phyloP scores from a whole-genome alignment of 2,329 filamentous ascomycete species.

The Beauveria rudraprayagi region DNA sequence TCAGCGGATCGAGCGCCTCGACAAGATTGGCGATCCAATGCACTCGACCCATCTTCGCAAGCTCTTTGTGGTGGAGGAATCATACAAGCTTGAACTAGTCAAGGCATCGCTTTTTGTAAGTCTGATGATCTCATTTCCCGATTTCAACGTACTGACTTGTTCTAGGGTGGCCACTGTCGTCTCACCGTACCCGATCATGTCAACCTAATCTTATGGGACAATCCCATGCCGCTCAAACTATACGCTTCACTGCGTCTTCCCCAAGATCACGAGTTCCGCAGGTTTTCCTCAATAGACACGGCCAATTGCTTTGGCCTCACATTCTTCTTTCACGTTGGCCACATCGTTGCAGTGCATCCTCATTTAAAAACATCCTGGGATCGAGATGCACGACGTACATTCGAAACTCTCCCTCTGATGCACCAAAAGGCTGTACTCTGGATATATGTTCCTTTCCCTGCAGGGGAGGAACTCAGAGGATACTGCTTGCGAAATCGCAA shows the following conservation, averaged over 20 bases:
- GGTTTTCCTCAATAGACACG: not conserved
- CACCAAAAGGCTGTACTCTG: not conserved
- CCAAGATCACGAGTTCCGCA: not conserved
- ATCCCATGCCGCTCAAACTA: not conserved
- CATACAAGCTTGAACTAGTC: not conserved
- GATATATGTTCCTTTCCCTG: constrained; percentile 3
- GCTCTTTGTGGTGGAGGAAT: not conserved
- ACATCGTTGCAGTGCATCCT: constrained; percentile 1
- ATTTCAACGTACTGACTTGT: not conserved
- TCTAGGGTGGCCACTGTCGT: not conserved
- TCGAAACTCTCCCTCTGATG: not conserved
- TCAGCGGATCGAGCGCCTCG: constrained; percentile 1
- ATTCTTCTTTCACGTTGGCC: constrained; percentile 1
- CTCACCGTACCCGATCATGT: not conserved
- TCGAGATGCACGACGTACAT: not conserved
- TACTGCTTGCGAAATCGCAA: not conserved
- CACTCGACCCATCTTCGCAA: not conserved
- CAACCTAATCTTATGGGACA: not conserved
- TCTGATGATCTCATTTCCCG: not conserved
- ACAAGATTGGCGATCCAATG: not conserved
- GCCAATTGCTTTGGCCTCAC: constrained; percentile 2
- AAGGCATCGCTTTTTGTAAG: not conserved
- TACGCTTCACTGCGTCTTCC: not conserved
- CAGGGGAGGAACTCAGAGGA: not conserved
- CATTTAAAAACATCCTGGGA: not conserved